Conservation (phyloP, 306 rosid species). For the Sphenostylis stenocarpa region DNA sequence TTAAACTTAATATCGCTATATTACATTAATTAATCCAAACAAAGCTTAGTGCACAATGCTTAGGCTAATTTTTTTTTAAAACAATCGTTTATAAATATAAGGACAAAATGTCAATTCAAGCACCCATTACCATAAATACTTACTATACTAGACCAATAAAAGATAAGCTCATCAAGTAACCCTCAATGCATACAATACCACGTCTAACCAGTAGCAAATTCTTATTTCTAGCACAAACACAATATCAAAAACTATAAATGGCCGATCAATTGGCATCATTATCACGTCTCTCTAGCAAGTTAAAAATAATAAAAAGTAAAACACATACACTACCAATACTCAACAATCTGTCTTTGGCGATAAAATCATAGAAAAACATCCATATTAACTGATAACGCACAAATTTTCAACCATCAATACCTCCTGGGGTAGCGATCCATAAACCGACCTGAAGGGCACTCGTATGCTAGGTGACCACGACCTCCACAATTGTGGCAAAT, state of each 20-base stretch:
- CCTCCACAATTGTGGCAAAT: slow-evolving; percentile 98
- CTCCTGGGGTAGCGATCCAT: slow-evolving; percentile 92
- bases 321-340: slow-evolving; percentile 22
- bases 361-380: slow-evolving; percentile 20
- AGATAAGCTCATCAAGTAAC: neutral
- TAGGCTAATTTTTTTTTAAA: neutral
- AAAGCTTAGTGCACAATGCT: neutral
- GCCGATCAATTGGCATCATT: slow-evolving; percentile 27
- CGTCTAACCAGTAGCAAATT: slow-evolving; percentile 8
- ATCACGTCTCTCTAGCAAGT: slow-evolving; percentile 26
- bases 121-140: neutral
- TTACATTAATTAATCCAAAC: neutral
- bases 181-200: slow-evolving; percentile 11
- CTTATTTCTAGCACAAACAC: slow-evolving; percentile 40
- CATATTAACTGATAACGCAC: neutral
- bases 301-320: slow-evolving; percentile 36
- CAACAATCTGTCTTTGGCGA: slow-evolving; percentile 11
- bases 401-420: slow-evolving; percentile 53
- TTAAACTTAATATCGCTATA: neutral
- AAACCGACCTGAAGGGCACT: slow-evolving; percentile 95
- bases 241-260: slow-evolving; percentile 10
- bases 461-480: slow-evolving; percentile 93
- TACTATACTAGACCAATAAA: neutral
- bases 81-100: neutral
- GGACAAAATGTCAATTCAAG: neutral